Evolutionary conservation across 2,329 filamentous ascomycete genomes (phyloP).

Genomic region (Sporothrix sp.): DNA sequence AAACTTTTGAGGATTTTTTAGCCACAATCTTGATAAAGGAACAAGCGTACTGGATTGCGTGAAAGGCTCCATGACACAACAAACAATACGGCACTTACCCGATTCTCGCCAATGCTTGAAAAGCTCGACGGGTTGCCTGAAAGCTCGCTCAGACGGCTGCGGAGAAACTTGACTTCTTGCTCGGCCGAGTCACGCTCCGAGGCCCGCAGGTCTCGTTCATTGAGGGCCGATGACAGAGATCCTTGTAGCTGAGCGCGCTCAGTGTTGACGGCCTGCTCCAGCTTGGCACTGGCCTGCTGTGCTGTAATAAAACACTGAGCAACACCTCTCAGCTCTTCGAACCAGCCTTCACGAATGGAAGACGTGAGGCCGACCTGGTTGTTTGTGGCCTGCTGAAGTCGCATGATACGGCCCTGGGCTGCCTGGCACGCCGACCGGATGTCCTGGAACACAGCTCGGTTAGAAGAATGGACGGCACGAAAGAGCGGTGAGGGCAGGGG

Average conservation of each 20-base stretch:
- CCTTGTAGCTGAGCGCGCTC: slow-evolving; percentile 15
- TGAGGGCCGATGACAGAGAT: slow-evolving; percentile 12
- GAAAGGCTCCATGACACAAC: too few species aligned
- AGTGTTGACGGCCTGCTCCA: slow-evolving; percentile 14
- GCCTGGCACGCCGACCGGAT: slow-evolving; percentile 16
- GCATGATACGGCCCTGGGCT: slow-evolving; percentile 18
- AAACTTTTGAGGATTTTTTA: not conserved
- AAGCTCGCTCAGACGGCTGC: slow-evolving; percentile 4
- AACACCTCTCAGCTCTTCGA: slow-evolving; percentile 13
- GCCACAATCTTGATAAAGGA: not conserved
- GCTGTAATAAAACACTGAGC: slow-evolving; percentile 19
- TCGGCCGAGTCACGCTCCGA: slow-evolving; percentile 7
- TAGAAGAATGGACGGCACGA: not conserved
- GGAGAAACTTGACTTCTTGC: slow-evolving; percentile 15
- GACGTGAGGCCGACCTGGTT: slow-evolving; percentile 16
- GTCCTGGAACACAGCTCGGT: slow-evolving; percentile 5
- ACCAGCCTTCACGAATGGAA: slow-evolving; percentile 12
- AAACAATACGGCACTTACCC: too few species aligned
- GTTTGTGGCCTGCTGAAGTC: slow-evolving; percentile 17
- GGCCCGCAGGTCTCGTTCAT: slow-evolving; percentile 11
- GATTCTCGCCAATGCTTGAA: not conserved
- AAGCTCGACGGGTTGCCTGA: not conserved
- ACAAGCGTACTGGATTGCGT: too few species aligned
- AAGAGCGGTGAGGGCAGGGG: not conserved
- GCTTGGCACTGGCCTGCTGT: slow-evolving; percentile 13